Percentiles rank a stretch among this genome's conserved stretches.
Evolutionary conservation across 1,284 basidiomycete genomes (phyloP).

Genomic region (Ustilago xerochloae): DNA sequence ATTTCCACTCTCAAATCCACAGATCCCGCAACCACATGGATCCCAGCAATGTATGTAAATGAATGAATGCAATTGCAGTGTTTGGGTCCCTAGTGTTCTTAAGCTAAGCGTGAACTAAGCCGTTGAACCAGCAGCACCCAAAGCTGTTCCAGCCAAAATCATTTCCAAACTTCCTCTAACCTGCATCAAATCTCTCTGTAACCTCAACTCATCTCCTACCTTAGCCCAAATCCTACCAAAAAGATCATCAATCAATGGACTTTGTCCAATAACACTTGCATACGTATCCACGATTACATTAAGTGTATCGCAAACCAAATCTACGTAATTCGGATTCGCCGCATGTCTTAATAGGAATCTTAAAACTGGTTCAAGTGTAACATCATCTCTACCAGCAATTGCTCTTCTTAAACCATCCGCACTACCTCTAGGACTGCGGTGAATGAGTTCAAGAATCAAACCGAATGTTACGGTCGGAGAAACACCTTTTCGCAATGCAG

Average conservation of each 20-base stretch:
- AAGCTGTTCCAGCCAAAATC: constrained; percentile 73
- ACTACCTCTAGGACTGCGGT: constrained; percentile 70
- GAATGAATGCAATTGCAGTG: not conserved
- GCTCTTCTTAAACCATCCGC: constrained; percentile 87
- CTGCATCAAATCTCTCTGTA: constrained; percentile 87
- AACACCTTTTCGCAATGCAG: constrained; percentile 59
- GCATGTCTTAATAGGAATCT: constrained; percentile 85
- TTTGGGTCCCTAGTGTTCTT: no score
- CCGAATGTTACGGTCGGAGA: constrained; percentile 79
- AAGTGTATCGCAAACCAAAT: constrained; percentile 85
- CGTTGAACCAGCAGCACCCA: constrained; percentile 37
- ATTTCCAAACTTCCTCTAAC: constrained; percentile 91
- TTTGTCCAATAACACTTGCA: constrained; percentile 87
- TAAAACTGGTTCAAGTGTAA: constrained; percentile 90
- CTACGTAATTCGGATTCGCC: constrained; percentile 88
- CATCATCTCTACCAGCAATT: constrained; percentile 89
- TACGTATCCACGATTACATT: constrained; percentile 91
- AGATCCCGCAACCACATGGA: not conserved
- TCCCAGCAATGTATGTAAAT: no score
- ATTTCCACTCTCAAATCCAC: not conserved
- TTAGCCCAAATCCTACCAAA: constrained; percentile 86
- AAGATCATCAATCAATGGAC: constrained; percentile 86
- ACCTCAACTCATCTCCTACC: constrained; percentile 84
- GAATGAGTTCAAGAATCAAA: constrained; percentile 90
- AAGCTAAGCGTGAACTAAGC: no score